These are phyloP conservation scores for Cladophialophora carrionii DNA, from an alignment of 2,329 filamentous ascomycete species.

Conservation along the genomic window DNA sequence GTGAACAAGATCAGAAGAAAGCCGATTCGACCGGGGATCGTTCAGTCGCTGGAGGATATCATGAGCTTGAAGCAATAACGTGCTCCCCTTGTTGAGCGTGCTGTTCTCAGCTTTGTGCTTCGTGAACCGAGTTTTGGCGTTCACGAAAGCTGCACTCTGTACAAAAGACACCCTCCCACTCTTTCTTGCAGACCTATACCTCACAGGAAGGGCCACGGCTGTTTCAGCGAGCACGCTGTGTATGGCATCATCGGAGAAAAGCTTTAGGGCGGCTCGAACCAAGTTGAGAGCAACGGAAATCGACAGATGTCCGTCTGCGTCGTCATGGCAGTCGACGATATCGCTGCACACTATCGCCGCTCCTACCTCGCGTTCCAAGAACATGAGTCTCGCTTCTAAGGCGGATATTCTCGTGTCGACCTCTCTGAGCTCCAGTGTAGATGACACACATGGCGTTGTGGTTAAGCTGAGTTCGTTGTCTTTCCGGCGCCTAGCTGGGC, in stretches of 20 bases:
- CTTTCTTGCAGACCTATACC: slow-evolving; percentile 58
- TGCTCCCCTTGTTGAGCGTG: slow-evolving; percentile 19
- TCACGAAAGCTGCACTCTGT: slow-evolving; percentile 8
- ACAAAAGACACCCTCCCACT: slow-evolving; percentile 37
- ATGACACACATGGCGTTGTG: neutral
- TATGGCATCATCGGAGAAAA: slow-evolving; percentile 62
- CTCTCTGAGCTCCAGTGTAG: slow-evolving; percentile 4
- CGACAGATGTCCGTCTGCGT: slow-evolving; percentile 64
- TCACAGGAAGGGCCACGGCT: slow-evolving; percentile 78
- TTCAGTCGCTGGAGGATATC: slow-evolving; percentile 22
- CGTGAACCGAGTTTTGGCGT: neutral
- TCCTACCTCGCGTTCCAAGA: slow-evolving; percentile 44
- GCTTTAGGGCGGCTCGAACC: slow-evolving; percentile 62
- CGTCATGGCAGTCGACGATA: slow-evolving; percentile 66
- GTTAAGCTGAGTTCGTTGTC: neutral
- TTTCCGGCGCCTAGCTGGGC: slow-evolving; percentile 13
- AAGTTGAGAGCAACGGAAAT: slow-evolving; percentile 47
- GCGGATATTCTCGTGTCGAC: slow-evolving; percentile 7
- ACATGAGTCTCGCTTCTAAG: slow-evolving; percentile 41
- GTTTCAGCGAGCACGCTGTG: slow-evolving; percentile 92
- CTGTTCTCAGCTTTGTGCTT: slow-evolving; percentile 3
- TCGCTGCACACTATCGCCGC: slow-evolving; percentile 37
- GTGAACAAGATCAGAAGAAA: slow-evolving; percentile 34
- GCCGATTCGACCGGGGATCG: slow-evolving; percentile 11
- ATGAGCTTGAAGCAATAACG: slow-evolving; percentile 28